phyloP scores from a whole-genome alignment of 1,139 yeast genomes.

The Hemisphaericaspora subhashii region DNA sequence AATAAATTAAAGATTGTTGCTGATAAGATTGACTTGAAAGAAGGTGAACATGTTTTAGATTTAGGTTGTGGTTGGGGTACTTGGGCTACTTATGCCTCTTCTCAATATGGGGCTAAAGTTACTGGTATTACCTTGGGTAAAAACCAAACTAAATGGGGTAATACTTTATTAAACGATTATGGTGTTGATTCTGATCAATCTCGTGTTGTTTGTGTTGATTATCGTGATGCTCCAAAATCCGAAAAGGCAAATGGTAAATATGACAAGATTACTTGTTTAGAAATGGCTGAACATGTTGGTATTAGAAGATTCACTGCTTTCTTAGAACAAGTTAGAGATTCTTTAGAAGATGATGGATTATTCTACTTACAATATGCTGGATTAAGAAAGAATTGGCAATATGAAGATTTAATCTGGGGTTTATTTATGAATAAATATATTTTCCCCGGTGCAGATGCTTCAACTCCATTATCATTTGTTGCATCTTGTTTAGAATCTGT shows the following conservation, averaged over 20 bases:
- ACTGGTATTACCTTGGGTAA: slow-evolving; percentile 89
- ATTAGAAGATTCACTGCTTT: slow-evolving; percentile 78
- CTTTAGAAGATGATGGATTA: slow-evolving; percentile 89
- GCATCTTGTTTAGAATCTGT: slow-evolving; percentile 74
- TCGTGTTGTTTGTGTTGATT: slow-evolving; percentile 77
- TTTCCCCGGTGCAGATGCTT: slow-evolving; percentile 98
- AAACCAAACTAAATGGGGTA: slow-evolving; percentile 93
- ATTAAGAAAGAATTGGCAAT: slow-evolving; percentile 89
- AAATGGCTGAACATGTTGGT: slow-evolving; percentile 97
- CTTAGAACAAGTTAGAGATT: slow-evolving; percentile 76
- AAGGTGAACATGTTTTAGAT: slow-evolving; percentile 77
- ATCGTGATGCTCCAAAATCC: slow-evolving; percentile 87
- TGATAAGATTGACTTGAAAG: slow-evolving; percentile 73
- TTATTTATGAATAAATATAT: slow-evolving; percentile 93
- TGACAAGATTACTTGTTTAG: slow-evolving; percentile 86
- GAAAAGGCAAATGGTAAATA: slow-evolving; percentile 58
- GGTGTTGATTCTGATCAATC: slow-evolving; percentile 72
- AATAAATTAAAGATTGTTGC: slow-evolving; percentile 86
- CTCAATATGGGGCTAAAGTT: slow-evolving; percentile 80
- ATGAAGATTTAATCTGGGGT: slow-evolving; percentile 93
- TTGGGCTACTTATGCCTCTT: slow-evolving; percentile 79
- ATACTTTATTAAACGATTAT: slow-evolving; percentile 62
- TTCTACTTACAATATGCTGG: slow-evolving; percentile 91
- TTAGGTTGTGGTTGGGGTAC: slow-evolving; percentile 98
- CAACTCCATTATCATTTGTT: slow-evolving; percentile 88